Base-by-base conservation (phyloP, 2,329 filamentous ascomycete species). In the Epichloe festucae region DNA sequence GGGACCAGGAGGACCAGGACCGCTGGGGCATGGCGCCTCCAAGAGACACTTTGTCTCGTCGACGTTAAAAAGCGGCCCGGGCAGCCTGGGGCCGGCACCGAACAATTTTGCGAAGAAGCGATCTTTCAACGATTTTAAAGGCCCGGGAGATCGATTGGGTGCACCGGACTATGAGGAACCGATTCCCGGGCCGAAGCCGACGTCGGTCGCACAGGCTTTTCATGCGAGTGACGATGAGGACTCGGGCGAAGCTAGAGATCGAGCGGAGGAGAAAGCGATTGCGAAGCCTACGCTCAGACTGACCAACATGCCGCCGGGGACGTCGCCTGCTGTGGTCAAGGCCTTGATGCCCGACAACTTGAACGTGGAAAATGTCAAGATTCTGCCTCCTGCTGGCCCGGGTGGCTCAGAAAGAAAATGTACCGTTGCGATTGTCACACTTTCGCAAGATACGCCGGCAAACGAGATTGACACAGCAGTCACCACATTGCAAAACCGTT, bases 391-490 rank as follows among this genome's bases (percentile, higher is more conserved):
- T 34, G 63, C 69, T 12, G 75, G 74, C 2, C 68, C 77, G 2
- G 70, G 68, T 39, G 68, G 68, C 12, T 76, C 72, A 3, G 85
- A 90, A 58, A 78, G 85, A 53, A 89, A 82, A 61, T 85, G 84
- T 2, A 76, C 81, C 36, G 77, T 87, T 15, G 89, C 89, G 4
- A 88, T 95, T 59, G 85, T 93, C 45, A 89, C 85, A 0, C 70
- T 95, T 34, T 82, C 85, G 1, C 82, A 85, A 53, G 87, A 93
- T 57, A 93, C 89, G 0, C 80, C 89, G 0, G 85, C 85, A 0
- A 85, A 83, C 23, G 87, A 94, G 52, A 90, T 96, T 50, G 89
- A 96, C 61, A 76, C 80, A 4, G 79, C 84, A 0, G 87, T 95
- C 49, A 91, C 82, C 62, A 70, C 78, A 3, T 70, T 95, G 35